phyloP scores from a whole-genome alignment of 257 asterid species.

The Nicotiana undulata region DNA sequence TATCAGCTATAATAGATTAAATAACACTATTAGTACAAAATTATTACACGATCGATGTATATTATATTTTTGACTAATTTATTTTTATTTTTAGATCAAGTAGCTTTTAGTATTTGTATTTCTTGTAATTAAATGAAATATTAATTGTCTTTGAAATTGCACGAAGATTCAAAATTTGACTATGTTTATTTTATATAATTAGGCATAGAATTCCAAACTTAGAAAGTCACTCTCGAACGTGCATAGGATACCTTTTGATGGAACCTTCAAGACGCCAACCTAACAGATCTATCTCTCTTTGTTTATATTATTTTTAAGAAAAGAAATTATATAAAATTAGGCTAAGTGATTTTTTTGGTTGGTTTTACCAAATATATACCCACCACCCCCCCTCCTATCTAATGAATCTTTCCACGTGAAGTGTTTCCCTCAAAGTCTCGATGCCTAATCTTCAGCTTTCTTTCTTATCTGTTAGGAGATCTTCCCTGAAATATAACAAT shows the following conservation, averaged over 20 bases:
- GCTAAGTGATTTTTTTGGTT: conserved; percentile 6
- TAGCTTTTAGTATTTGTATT: not conserved
- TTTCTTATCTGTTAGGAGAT: not conserved
- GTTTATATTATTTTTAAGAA: too few species aligned
- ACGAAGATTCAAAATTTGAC: not conserved
- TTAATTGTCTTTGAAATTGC: not conserved
- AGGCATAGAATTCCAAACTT: not conserved
- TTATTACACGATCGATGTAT: too few species aligned
- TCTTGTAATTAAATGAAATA: not conserved
- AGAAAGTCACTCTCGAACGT: not conserved
- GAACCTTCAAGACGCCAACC: conserved; percentile 37
- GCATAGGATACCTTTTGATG: conserved; percentile 42
- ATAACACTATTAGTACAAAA: too few species aligned
- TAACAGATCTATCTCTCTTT: conserved; percentile 16
- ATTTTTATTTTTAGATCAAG: too few species aligned
- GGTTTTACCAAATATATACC: conserved; percentile 22
- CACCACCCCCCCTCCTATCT: not conserved
- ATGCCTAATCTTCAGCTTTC: not conserved
- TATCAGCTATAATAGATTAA: too few species aligned
- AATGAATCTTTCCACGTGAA: conserved; percentile 31
- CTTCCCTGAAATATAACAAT: too few species aligned
- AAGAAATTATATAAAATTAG: not conserved
- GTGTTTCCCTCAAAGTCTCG: conserved; percentile 5
- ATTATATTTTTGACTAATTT: too few species aligned
- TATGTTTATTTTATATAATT: too few species aligned